Base-by-base conservation (phyloP, 169 alveolate species). In the Plasmodium vivax region DNA sequence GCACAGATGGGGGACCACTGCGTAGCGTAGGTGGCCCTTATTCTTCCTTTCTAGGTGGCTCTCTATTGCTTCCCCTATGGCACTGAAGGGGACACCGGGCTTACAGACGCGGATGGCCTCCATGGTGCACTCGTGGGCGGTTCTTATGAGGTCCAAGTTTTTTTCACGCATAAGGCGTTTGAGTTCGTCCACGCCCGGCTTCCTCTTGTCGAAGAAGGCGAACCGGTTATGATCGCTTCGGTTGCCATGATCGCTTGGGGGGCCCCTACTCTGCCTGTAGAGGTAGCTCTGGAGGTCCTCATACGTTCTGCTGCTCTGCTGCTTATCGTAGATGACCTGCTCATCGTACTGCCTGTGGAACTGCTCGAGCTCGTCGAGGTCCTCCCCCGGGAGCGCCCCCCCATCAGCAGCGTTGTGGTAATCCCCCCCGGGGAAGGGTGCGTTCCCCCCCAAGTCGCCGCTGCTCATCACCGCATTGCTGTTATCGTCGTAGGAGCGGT, bases 51-150 rank as follows among this genome's bases (percentile, higher is more conserved):
- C 36, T 47, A 93, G 58, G 82, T 47, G 93, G 23, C 38, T 36
- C 56, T 14, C 92, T 85, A 85, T 81, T 23, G 83, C 90, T n/a
- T 82, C 79, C 0, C 88, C 82, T n/a, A 73, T 75, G 19, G 41
- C 71, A 54, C 85, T 92, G 54, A 93, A 94, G 92, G 92, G 88
- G 10, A 92, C 94, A 0, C 97, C 97, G 12, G 95, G 96, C 38
- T 85, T 93, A 51, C 97, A 96, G 27, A 96, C 84, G 68, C 72
- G 80, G 1, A 96, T 94, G 7, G 95, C 97, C 68, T 54, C 94
- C 96, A 92, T 94, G 10, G 95, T 92, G 32, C 96, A 96, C n/a
- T 96, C 97, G 85, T 96, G 92, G 0, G 96, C 93, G 1, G 95
- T 84, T 83, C 93, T 92, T 93, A 96, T 96, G 34, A 96, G 95